Base-by-base conservation (phyloP, 306 rosid species). In the Erythrophleum fordii region DNA sequence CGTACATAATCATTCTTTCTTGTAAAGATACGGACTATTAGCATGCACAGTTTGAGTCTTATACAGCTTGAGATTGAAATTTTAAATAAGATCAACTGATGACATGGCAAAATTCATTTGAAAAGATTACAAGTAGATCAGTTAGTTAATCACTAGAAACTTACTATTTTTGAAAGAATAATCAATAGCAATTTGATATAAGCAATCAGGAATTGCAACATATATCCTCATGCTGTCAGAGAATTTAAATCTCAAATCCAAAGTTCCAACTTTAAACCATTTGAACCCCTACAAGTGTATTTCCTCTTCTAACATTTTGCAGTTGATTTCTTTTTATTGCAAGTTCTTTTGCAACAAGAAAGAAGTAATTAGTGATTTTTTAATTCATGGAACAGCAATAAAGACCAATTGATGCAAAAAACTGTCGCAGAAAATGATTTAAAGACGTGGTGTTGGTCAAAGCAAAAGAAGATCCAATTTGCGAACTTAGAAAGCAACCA, bases 21-120 rank as follows among this genome's bases (percentile, higher is more conserved):
- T 28, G 60, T 22, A 59, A 72, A 56, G 49, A 81, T 13, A 55
- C 51, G 51, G 78, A 73, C 65, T 59, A 37, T 68, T 41, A 68
- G 53, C 66, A 60, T 73, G 85, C 44, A 77, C 42, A 77, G 29
- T 46, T 73, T 28, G 44, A 31, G 2, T 31, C 34, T 31, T 31
- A 31, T 31, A 31, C 34, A 31, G 34, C 34, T 31, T 31, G 34
- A 31, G 34, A 31, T 4, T 31, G 4, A 31, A 31, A 31, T 31
- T 31, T 31, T 1, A 31, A 4, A 31, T 31, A 31, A 22, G 5
- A 20, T 55, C 28, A 9, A 9, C 14, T 55, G 23, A 20, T 4
- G 5, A 55, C 12, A 22, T 3, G 61, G 61, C 29, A 11, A 22
- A 55, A 25, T 55, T 55, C 61, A 8, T 5, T 55, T 55, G 13